phyloP scores from a whole-genome alignment of 1,139 yeast genomes.

The Magnusiomyces suaveolens region DNA sequence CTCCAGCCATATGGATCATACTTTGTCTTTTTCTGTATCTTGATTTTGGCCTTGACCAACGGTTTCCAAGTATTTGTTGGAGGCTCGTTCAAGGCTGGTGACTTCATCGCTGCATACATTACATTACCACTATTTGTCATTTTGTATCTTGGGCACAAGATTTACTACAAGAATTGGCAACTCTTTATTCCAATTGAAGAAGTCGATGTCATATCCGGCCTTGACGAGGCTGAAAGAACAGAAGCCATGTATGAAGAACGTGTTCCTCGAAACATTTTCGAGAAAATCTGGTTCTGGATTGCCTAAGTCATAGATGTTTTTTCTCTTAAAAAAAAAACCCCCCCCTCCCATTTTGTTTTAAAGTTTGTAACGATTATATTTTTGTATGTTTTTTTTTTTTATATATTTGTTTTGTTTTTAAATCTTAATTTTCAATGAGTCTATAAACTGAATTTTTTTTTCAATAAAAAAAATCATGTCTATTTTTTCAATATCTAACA shows the following conservation, averaged over 20 bases:
- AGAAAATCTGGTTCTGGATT: conserved; percentile 39
- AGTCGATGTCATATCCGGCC: conserved; percentile 43
- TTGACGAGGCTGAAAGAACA: conserved; percentile 43
- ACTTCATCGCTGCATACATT: conserved; percentile 45
- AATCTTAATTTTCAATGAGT: no score
- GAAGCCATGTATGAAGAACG: conserved; percentile 33
- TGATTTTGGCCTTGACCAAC: conserved; percentile 48
- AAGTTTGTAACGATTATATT: no score
- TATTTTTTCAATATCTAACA: no score
- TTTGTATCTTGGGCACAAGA: conserved; percentile 44
- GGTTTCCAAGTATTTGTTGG: conserved; percentile 58
- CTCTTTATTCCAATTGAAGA: conserved; percentile 35
- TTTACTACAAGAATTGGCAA: conserved; percentile 39
- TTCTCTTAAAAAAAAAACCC: no score
- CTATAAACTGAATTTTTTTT: no score
- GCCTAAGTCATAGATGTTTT: no score
- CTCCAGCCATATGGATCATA: conserved; percentile 43
- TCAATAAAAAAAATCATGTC: no score
- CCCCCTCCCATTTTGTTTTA: no score
- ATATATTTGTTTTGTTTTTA: no score
- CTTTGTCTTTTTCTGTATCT: conserved; percentile 38
- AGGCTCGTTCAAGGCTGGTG: conserved; percentile 41
- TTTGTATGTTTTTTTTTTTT: no score
- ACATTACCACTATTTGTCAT: conserved; percentile 42
- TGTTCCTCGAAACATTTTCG: conserved; percentile 32